Evolutionary conservation across 768 basidiomycete species (phyloP).

Genomic region (Serendipita indica): DNA sequence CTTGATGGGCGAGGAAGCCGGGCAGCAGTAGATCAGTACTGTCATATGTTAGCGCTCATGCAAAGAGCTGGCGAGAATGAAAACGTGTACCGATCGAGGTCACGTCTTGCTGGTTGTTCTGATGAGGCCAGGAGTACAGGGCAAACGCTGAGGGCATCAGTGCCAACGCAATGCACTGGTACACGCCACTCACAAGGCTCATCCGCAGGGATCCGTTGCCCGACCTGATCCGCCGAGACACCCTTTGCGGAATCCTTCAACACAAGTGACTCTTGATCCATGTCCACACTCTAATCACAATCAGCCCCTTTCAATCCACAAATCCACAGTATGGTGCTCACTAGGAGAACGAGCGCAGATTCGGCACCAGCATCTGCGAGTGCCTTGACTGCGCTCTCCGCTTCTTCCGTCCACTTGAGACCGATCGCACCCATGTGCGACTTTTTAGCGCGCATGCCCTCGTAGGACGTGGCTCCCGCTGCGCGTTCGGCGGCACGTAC

Average conservation of each 20-base stretch:
- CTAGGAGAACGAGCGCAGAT: constrained; percentile 47
- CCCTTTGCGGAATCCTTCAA: constrained; percentile 28
- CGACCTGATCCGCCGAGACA: constrained; percentile 30
- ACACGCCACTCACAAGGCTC: constrained; percentile 35
- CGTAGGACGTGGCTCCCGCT: constrained; percentile 34
- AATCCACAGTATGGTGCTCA: no score
- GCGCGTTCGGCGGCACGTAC: constrained; percentile 63
- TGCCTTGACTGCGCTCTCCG: constrained; percentile 46
- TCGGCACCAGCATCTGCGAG: constrained; percentile 33
- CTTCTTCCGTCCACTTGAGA: constrained; percentile 51
- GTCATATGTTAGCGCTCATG: constrained; percentile 3
- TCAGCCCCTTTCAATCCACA: neutral
- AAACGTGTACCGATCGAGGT: constrained; percentile 44
- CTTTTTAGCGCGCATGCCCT: constrained; percentile 38
- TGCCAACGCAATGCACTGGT: constrained; percentile 9
- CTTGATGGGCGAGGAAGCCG: constrained; percentile 63
- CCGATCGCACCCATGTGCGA: constrained; percentile 47
- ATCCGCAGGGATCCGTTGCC: constrained; percentile 34
- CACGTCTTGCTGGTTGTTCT: constrained; percentile 24
- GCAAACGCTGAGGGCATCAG: constrained; percentile 31
- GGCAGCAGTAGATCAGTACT: constrained; percentile 93
- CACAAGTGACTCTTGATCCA: constrained; percentile 42
- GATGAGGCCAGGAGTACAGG: constrained; percentile 51
- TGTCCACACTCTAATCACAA: constrained; percentile 44
- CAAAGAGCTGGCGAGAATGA: neutral